Percentiles rank a stretch among this genome's conserved stretches.
phyloP scores from a whole-genome alignment of 1,139 yeast genomes.

The Taiozyma sp. region DNA sequence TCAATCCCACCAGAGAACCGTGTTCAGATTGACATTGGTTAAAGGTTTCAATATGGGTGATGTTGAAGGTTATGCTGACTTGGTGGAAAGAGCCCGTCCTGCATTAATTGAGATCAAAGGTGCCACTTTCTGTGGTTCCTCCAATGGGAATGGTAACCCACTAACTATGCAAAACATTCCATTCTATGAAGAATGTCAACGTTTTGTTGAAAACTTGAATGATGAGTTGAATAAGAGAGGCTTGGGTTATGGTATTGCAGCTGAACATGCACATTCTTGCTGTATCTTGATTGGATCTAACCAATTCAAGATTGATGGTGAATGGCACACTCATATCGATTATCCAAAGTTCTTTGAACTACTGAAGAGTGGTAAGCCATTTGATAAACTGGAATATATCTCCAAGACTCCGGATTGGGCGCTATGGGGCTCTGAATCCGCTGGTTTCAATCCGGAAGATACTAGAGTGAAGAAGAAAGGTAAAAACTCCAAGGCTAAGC shows the following conservation, averaged over 20 bases:
- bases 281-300: constrained; percentile 81
- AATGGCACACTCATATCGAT: constrained; percentile 90
- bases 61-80: constrained; percentile 80
- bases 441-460: constrained; percentile 90
- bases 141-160: constrained; percentile 77
- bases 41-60: constrained; percentile 90
- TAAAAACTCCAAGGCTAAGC: constrained; percentile 7
- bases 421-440: constrained; percentile 76
- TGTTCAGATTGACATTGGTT: constrained; percentile 83
- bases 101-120: constrained; percentile 92
- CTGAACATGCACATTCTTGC: constrained; percentile 95
- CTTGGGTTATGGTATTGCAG: constrained; percentile 74
- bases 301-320: constrained; percentile 62
- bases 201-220: constrained; percentile 61
- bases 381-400: constrained; percentile 77
- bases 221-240: constrained; percentile 60
- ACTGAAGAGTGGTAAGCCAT: constrained; percentile 56
- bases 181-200: constrained; percentile 84
- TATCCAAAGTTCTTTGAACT: constrained; percentile 73
- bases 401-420: constrained; percentile 90
- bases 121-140: constrained; percentile 90
- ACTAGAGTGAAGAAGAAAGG: constrained; percentile 62
- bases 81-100: constrained; percentile 79
- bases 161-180: constrained; percentile 95
- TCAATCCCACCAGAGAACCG: constrained; percentile 83